phyloP scores from a whole-genome alignment of 768 basidiomycete genomes.

The Boletus sensibilis region DNA sequence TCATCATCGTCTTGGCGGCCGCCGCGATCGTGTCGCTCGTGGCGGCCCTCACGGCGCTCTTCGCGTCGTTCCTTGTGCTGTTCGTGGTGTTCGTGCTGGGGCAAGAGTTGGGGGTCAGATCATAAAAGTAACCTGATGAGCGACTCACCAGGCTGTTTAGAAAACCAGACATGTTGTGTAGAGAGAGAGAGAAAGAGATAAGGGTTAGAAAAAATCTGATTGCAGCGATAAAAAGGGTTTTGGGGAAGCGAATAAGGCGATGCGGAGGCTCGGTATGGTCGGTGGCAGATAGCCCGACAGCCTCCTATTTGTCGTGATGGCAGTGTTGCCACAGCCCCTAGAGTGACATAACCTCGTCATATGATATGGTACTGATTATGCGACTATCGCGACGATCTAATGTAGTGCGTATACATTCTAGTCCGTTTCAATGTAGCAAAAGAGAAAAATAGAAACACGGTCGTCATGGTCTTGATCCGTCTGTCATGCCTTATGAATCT shows the following conservation, averaged over 20 bases:
- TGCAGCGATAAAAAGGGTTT: conserved; percentile 2
- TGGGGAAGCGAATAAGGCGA: background rate
- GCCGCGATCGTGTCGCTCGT: conserved; percentile 1
- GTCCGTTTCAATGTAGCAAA: background rate
- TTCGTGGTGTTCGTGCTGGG: conserved; percentile 8
- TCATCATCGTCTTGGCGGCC: background rate
- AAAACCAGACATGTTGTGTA: conserved; percentile 15
- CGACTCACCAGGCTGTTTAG: background rate
- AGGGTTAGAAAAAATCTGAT: background rate
- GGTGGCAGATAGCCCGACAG: background rate
- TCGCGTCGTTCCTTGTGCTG: conserved; percentile 9
- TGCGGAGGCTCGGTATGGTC: background rate
- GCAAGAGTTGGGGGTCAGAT: background rate
- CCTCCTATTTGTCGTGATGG: conserved; percentile 2
- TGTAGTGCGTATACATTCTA: background rate
- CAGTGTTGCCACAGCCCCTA: background rate
- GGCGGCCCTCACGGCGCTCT: conserved; percentile 11
- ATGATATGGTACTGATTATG: background rate
- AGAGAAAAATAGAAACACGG: background rate
- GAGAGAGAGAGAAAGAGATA: background rate
- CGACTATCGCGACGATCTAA: background rate
- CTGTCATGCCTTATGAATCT: conserved; percentile 1
- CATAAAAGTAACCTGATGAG: background rate
- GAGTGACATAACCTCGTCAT: background rate
- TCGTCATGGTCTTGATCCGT: background rate